These are phyloP conservation scores for Luffa aegyptiaca DNA, from an alignment of 306 rosid genomes.

Conservation along the genomic window DNA sequence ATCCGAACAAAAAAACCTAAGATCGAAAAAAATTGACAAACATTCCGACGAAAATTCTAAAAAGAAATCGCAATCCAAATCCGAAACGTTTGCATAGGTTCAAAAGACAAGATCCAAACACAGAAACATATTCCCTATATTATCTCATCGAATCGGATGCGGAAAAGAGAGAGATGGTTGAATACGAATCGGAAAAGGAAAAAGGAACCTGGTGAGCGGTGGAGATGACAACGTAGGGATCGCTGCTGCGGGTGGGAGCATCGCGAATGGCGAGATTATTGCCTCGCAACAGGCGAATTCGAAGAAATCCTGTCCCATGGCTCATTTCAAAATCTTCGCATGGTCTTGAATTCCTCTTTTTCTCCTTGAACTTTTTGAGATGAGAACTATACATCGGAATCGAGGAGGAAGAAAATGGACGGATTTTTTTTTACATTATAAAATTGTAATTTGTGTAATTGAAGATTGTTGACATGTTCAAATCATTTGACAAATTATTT, in stretches of 20 bases:
- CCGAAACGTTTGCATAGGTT: neutral
- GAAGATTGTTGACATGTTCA: neutral
- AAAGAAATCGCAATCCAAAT: neutral
- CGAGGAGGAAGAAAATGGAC: neutral
- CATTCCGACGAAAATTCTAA: neutral
- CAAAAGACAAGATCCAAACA: neutral
- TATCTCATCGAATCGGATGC: neutral
- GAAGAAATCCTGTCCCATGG: constrained; percentile 45
- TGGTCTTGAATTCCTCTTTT: neutral
- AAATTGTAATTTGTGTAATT: neutral
- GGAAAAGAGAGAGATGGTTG: neutral
- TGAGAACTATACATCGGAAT: neutral
- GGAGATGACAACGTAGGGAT: constrained; percentile 54
- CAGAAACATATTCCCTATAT: neutral
- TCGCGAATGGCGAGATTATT: constrained; percentile 69
- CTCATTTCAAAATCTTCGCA: constrained; percentile 22
- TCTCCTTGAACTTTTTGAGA: neutral
- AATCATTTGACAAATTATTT: neutral
- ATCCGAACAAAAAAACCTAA: neutral
- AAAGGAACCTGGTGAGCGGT: constrained; percentile 39
- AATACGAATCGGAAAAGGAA: neutral
- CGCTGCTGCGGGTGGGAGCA: constrained; percentile 39
- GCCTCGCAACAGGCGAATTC: constrained; percentile 52
- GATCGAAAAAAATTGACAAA: neutral
- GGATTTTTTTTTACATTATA: neutral